Percentiles rank a stretch among this genome's conserved stretches.
Conservation (phyloP, 805 yeast genomes). For the Ogataea trehaloabstinens region DNA sequence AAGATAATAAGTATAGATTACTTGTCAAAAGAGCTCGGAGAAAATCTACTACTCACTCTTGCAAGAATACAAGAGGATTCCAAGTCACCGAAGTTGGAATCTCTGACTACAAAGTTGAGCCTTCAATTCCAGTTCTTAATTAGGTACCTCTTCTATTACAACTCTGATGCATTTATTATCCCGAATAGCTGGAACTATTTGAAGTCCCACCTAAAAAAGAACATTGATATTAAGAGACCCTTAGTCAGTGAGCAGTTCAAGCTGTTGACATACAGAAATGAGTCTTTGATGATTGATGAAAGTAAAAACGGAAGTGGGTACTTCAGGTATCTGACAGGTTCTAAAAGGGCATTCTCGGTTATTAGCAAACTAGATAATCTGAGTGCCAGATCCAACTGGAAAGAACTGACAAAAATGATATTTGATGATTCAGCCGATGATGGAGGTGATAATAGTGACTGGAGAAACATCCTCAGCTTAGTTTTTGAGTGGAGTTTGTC, state of each 20-base stretch:
- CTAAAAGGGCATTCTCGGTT: slow-evolving; percentile 18
- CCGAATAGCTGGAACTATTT: slow-evolving; percentile 61
- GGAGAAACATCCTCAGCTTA: slow-evolving; percentile 25
- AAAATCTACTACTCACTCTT: slow-evolving; percentile 43
- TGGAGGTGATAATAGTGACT: slow-evolving; percentile 15
- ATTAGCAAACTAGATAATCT: slow-evolving; percentile 30
- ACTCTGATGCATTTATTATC: slow-evolving; percentile 59
- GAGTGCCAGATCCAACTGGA: slow-evolving; percentile 10
- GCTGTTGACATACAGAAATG: slow-evolving; percentile 64
- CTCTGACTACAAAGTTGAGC: slow-evolving; percentile 20
- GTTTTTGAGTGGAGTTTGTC: slow-evolving; percentile 33
- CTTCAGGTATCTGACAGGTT: slow-evolving; percentile 7
- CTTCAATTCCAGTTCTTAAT: slow-evolving; percentile 33
- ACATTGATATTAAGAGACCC: slow-evolving; percentile 33
- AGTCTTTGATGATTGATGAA: slow-evolving; percentile 60
- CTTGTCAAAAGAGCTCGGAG: slow-evolving; percentile 64
- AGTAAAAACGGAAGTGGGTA: slow-evolving; percentile 12
- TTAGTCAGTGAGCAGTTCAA: slow-evolving; percentile 48
- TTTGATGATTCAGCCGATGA: slow-evolving; percentile 25
- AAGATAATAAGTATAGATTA: slow-evolving; percentile 56
- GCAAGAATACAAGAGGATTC: slow-evolving; percentile 20
- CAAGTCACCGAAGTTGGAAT: slow-evolving; percentile 12
- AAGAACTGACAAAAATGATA: slow-evolving; percentile 19
- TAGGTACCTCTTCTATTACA: slow-evolving; percentile 43
- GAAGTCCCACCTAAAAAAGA: slow-evolving; percentile 45